Evolutionary conservation across 805 yeast genomes (phyloP).

Genomic region (Kodamaea kaohsiungensis): DNA sequence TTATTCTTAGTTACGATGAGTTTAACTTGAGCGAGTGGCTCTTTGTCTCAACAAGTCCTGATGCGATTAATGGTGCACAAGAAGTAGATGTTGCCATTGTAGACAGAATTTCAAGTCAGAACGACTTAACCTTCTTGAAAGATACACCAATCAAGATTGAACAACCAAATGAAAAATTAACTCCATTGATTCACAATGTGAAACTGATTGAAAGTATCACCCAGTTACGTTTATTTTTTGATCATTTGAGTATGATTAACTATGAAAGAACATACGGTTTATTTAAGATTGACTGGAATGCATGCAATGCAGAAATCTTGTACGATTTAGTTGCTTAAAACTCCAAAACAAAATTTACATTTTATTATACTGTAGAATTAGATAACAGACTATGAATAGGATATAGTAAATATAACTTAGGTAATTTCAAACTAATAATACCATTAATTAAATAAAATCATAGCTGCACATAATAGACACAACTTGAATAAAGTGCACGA

Average conservation of each 20-base stretch:
- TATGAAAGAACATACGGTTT: slow-evolving; percentile 68
- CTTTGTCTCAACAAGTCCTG: slow-evolving; percentile 69
- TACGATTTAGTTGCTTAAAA: slow-evolving; percentile 47
- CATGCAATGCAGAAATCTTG: slow-evolving; percentile 57
- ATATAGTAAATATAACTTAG: no score
- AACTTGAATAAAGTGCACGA: no score
- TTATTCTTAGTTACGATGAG: slow-evolving; percentile 73
- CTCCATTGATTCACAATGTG: slow-evolving; percentile 50
- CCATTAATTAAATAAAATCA: no score
- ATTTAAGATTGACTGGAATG: slow-evolving; percentile 26
- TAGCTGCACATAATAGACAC: no score
- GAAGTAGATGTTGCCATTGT: slow-evolving; percentile 37
- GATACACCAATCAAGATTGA: slow-evolving; percentile 41
- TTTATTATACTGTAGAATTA: background rate
- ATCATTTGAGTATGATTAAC: slow-evolving; percentile 59
- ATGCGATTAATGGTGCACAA: slow-evolving; percentile 46
- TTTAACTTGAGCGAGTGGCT: slow-evolving; percentile 82
- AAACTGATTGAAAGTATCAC: slow-evolving; percentile 39
- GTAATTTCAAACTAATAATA: no score
- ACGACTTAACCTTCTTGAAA: slow-evolving; percentile 30
- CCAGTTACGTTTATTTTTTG: slow-evolving; percentile 63
- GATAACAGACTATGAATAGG: no score
- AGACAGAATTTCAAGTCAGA: slow-evolving; percentile 46
- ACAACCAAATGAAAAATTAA: slow-evolving; percentile 29
- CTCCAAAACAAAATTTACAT: background rate